Evolutionary conservation across 1,139 yeast species (phyloP).

Genomic region (Yarrowia galli): DNA sequence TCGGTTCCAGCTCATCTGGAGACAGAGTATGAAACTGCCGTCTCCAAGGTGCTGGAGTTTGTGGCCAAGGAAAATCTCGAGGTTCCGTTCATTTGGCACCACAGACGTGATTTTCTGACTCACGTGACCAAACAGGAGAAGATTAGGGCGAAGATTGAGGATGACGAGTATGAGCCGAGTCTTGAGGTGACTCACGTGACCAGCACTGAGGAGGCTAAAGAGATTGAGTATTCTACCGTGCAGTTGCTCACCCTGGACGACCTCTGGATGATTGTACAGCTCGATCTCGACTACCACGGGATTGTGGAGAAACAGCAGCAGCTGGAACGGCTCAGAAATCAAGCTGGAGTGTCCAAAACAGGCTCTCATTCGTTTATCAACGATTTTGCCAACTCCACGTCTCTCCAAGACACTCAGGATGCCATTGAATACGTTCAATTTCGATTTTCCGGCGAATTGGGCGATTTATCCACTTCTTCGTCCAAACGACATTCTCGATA

Average conservation of each 20-base stretch:
- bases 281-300: conserved; percentile 90
- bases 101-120: conserved; percentile 85
- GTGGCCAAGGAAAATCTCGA: conserved; percentile 80
- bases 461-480: conserved; percentile 53
- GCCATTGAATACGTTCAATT: conserved; percentile 83
- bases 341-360: conserved; percentile 10
- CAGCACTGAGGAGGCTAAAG: conserved; percentile 31
- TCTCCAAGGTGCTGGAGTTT: conserved; percentile 78
- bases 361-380: background rate
- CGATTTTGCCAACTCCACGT: conserved; percentile 41
- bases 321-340: conserved; percentile 9
- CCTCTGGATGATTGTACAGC: conserved; percentile 85
- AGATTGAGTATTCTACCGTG: conserved; percentile 53
- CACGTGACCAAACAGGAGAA: conserved; percentile 53
- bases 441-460: conserved; percentile 75
- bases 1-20: conserved; percentile 52
- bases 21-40: conserved; percentile 71
- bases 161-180: conserved; percentile 61
- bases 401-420: conserved; percentile 86
- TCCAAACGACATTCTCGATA: conserved; percentile 73
- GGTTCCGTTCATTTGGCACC: conserved; percentile 97
- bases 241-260: conserved; percentile 61
- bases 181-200: conserved; percentile 48
- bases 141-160: conserved; percentile 50
- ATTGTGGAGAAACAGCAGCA: conserved; percentile 69